phyloP scores from a whole-genome alignment of 73 alveolate genomes.

The Stentor coeruleus region DNA sequence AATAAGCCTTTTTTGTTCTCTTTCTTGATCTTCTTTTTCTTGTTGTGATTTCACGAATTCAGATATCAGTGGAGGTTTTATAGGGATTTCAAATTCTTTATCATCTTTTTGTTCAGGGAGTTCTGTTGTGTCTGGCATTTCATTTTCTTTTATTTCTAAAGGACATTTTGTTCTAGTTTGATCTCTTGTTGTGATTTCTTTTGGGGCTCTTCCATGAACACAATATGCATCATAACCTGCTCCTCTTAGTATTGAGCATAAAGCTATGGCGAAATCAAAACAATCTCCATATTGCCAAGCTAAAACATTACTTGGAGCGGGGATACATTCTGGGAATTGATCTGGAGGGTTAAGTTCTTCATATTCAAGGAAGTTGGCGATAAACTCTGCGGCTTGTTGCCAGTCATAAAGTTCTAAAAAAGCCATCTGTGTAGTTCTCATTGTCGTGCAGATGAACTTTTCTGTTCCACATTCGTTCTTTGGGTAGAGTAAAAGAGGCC shows the following conservation, averaged over 20 bases:
- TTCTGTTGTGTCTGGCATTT: slow-evolving; percentile 36
- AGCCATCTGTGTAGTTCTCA: no score
- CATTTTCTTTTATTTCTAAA: no score
- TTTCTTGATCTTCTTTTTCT: slow-evolving; percentile 46
- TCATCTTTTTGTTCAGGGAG: slow-evolving; percentile 44
- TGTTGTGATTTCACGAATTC: slow-evolving; percentile 55
- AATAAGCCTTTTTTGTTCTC: slow-evolving; percentile 55
- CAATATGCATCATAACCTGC: no score
- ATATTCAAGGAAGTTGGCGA: slow-evolving; percentile 32
- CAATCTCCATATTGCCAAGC: no score
- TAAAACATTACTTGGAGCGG: no score
- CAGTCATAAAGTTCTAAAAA: no score
- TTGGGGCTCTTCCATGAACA: slow-evolving; percentile 89
- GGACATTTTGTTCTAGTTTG: slow-evolving; percentile 77
- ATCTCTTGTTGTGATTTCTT: slow-evolving; percentile 72
- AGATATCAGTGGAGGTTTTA: slow-evolving; percentile 64
- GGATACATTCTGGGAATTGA: slow-evolving; percentile 60
- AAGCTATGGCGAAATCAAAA: no score
- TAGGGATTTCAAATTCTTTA: slow-evolving; percentile 54
- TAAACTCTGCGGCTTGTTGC: slow-evolving; percentile 45
- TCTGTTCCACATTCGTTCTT: no score
- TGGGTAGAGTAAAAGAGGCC: no score
- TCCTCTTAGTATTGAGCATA: no score
- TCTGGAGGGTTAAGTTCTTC: slow-evolving; percentile 54
- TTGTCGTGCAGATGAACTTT: no score